These are phyloP conservation scores for Colletotrichum sp. DNA, from an alignment of 2,329 filamentous ascomycete genomes.

Conservation along the genomic window DNA sequence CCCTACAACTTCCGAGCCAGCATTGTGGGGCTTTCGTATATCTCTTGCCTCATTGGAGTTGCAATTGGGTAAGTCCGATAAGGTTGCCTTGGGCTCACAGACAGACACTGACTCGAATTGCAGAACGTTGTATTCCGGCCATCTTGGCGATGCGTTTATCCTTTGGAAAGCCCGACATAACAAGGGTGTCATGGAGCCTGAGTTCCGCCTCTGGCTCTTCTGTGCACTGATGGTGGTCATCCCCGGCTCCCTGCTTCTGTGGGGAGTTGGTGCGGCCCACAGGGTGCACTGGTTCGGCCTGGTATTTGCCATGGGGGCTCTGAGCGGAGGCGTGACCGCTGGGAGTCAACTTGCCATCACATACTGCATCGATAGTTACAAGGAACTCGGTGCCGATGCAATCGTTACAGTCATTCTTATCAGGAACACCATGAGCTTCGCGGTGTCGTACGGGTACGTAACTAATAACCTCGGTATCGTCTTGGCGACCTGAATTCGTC, in stretches of 20 bases:
- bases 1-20: slow-evolving; percentile 44
- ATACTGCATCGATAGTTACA: slow-evolving; percentile 47
- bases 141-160: slow-evolving; percentile 40
- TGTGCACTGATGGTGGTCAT: slow-evolving; percentile 17
- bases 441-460: slow-evolving; percentile 38
- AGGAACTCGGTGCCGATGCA: slow-evolving; percentile 43
- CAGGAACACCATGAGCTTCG: slow-evolving; percentile 41
- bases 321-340: slow-evolving; percentile 36
- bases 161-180: slow-evolving; percentile 43
- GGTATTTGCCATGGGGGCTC: slow-evolving; percentile 42
- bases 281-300: slow-evolving; percentile 47
- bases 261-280: slow-evolving; percentile 37
- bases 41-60: slow-evolving; percentile 40
- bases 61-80: not conserved
- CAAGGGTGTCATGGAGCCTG: slow-evolving; percentile 44
- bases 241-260: slow-evolving; percentile 24
- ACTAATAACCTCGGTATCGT: slow-evolving; percentile 19
- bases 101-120: not conserved
- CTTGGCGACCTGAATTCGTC: not conserved
- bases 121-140: slow-evolving; percentile 32
- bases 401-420: slow-evolving; percentile 45
- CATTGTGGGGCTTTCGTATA: slow-evolving; percentile 43
- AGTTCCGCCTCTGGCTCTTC: slow-evolving; percentile 47
- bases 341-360: slow-evolving; percentile 42
- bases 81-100: not conserved